Evolutionary conservation across 768 basidiomycete species (phyloP).

Genomic region (Mrakia blollopis): DNA sequence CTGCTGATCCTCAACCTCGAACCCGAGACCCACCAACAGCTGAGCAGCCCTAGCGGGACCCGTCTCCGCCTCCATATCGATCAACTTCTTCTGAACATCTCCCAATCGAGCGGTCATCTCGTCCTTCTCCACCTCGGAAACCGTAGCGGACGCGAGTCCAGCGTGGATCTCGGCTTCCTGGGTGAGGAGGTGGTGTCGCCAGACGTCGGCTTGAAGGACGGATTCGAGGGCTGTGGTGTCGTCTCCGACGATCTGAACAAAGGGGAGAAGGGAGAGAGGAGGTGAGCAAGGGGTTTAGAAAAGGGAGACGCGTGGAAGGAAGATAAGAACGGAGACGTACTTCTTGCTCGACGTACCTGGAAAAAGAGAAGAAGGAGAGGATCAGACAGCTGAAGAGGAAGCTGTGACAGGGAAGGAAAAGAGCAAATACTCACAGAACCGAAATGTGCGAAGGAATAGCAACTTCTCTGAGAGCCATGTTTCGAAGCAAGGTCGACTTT

Average conservation of each 20-base stretch:
- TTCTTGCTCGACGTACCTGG: conserved; percentile 89
- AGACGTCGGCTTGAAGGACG: conserved; percentile 98
- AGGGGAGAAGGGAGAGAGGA: not conserved
- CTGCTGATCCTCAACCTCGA: conserved; percentile 79
- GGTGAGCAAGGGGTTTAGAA: not conserved
- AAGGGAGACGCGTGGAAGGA: not conserved
- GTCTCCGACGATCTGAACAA: conserved; percentile 74
- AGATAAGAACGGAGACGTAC: conserved; percentile 47
- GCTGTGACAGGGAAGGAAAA: not conserved
- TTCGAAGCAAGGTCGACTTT: conserved; percentile 90
- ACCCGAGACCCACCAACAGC: conserved; percentile 86
- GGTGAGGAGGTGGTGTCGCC: conserved; percentile 84
- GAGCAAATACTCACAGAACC: conserved; percentile 55
- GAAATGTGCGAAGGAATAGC: conserved; percentile 91
- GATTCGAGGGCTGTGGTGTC: conserved; percentile 88
- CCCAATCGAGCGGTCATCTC: conserved; percentile 73
- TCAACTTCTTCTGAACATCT: conserved; percentile 80
- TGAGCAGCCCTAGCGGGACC: conserved; percentile 91
- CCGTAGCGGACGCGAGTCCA: conserved; percentile 50
- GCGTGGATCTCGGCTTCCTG: conserved; percentile 75
- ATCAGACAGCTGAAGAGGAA: not conserved
- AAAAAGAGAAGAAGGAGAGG: too few species aligned
- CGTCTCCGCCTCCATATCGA: conserved; percentile 98
- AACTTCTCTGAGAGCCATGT: conserved; percentile 91
- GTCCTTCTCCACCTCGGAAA: conserved; percentile 55